These are phyloP conservation scores for Dendryphion nanum DNA, from an alignment of 2,329 filamentous ascomycete genomes.

Conservation along the genomic window DNA sequence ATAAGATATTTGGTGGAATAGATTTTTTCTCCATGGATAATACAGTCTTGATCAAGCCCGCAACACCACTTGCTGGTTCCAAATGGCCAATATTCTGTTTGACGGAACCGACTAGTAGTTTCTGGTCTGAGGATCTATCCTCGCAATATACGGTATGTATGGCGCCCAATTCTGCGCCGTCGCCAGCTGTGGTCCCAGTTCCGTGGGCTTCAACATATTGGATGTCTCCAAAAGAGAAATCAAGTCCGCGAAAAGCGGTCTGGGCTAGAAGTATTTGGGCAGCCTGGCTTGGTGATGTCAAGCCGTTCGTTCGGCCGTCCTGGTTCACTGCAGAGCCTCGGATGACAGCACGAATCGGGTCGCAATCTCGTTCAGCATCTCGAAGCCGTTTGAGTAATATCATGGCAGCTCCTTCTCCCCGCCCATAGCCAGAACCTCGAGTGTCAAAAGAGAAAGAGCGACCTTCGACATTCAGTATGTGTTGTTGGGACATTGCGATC, in stretches of 20 bases:
- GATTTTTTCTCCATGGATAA: constrained; percentile 37
- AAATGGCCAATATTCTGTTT: constrained; percentile 43
- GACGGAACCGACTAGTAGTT: constrained; percentile 2
- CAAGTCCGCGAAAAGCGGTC: constrained; percentile 3
- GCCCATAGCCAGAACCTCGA: neutral
- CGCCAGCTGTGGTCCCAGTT: constrained; percentile 17
- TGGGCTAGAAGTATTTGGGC: constrained; percentile 23
- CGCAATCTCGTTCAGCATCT: constrained; percentile 57
- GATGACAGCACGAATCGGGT: constrained; percentile 46
- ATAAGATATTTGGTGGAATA: constrained; percentile 24
- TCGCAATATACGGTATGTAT: neutral
- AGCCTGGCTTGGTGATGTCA: constrained; percentile 57
- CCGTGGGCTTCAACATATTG: constrained; percentile 12
- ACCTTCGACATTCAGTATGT: neutral
- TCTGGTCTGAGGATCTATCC: neutral
- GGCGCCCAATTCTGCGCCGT: constrained; percentile 2
- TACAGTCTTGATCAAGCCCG: constrained; percentile 37
- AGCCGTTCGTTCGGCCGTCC: constrained; percentile 54
- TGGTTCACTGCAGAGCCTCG: constrained; percentile 36
- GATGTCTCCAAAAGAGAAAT: constrained; percentile 1
- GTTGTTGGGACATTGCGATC: neutral
- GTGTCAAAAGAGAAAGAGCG: neutral
- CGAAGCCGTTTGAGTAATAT: constrained; percentile 56
- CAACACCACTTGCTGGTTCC: constrained; percentile 37
- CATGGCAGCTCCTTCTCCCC: constrained; percentile 55